These are phyloP conservation scores for Talaromyces pinophilus DNA, from an alignment of 2,329 filamentous ascomycete genomes.

Conservation along the genomic window DNA sequence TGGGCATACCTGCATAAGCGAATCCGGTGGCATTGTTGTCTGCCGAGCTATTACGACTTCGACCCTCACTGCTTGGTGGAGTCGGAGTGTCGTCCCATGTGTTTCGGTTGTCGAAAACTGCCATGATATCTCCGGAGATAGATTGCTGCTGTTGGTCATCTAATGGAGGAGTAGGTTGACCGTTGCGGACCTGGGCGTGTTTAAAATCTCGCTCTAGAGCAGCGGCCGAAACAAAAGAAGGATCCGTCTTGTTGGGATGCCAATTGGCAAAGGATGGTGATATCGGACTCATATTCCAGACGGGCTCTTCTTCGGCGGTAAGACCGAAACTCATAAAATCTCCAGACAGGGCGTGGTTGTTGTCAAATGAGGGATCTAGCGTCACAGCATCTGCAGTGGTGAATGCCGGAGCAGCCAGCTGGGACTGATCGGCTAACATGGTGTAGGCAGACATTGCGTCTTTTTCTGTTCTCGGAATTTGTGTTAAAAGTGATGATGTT, in stretches of 20 bases:
- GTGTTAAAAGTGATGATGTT: background rate
- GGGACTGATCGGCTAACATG: conserved; percentile 28
- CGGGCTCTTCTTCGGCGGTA: conserved; percentile 33
- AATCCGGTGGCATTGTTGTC: conserved; percentile 11
- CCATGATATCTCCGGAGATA: conserved; percentile 6
- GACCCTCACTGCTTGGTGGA: conserved; percentile 21
- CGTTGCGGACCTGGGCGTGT: conserved; percentile 41
- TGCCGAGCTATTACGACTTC: conserved; percentile 19
- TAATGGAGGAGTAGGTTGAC: conserved; percentile 41
- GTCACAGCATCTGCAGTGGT: conserved; percentile 24
- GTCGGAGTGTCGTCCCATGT: conserved; percentile 24
- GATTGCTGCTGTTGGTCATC: conserved; percentile 30
- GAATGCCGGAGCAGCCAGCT: conserved; percentile 25
- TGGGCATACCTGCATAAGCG: conserved; percentile 18
- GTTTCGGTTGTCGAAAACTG: conserved; percentile 16
- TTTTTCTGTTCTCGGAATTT: background rate
- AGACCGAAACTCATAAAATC: conserved; percentile 35
- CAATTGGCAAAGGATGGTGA: conserved; percentile 32
- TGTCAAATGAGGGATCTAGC: conserved; percentile 25
- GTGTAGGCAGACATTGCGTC: conserved; percentile 28
- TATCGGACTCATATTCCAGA: conserved; percentile 36
- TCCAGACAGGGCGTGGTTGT: conserved; percentile 28
- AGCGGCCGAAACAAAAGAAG: conserved; percentile 30
- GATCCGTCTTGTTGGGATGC: conserved; percentile 32
- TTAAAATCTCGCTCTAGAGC: conserved; percentile 36